Base-by-base conservation (phyloP, 306 rosid genomes). In the Cercis canadensis region DNA sequence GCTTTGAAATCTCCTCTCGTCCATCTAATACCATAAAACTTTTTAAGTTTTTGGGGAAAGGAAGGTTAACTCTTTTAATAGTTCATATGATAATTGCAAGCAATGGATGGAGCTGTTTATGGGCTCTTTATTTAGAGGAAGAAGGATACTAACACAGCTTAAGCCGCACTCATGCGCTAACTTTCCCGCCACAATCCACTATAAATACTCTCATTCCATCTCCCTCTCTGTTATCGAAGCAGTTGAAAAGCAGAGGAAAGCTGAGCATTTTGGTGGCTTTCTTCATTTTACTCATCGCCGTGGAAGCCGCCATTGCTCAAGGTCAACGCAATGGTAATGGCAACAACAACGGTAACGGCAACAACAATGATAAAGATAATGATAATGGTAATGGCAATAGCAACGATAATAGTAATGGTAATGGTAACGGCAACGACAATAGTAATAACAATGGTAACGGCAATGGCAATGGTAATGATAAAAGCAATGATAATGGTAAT, bases 261-360 rank as follows among this genome's bases (percentile, higher is more conserved):
- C 43, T 72, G 49, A 41, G 8, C 57, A 44, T 81, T 41, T 16
- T 85, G 43, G 69, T 77, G 76, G 81, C 77, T 19, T 54, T 83
- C 62, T 76, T 88, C 69, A 55, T 76, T 56, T 34, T 85, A 37
- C 74, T 88, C 2, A 41, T 88, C 34, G 44, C 75, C 14, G 66
- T 73, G 72, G 83, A 85, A 31, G 82, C 78, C 40, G 76, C 62
- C 76, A 65, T 73, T 62, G 90, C 77, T 66, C 63, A 62, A 53
- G 85, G 55, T 57, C 77, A 78, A 50, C 84, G 67, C 13, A 50
- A 46, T 4, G 36, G 56, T 0, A 43, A 62, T 0, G 81, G 70
- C 0, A 80, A 64, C 4, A 11, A 9, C 0, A 29, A 44, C 54
- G 13, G 69, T 51, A 3, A 34, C n/a, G n/a, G n/a, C n/a, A n/a